These are phyloP conservation scores for Fusarium tupiense DNA, from an alignment of 2,329 filamentous ascomycete species.

Conservation along the genomic window DNA sequence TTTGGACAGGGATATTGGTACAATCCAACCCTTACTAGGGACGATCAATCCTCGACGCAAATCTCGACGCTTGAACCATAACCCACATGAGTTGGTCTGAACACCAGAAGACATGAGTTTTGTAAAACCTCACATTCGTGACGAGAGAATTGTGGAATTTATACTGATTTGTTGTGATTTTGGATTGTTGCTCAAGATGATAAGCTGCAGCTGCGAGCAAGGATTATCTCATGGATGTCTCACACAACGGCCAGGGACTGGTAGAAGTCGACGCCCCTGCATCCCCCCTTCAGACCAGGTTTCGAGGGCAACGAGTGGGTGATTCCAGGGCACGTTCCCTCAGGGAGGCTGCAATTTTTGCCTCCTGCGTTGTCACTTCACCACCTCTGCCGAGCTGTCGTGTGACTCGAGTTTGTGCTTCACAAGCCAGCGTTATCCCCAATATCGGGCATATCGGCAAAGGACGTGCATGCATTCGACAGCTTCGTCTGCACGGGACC, in stretches of 20 bases:
- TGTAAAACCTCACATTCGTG: background rate
- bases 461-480: constrained; percentile 5
- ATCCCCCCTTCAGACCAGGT: constrained; percentile 20
- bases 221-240: constrained; percentile 28
- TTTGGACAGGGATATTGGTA: constrained; percentile 8
- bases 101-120: background rate
- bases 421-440: background rate
- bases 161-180: background rate
- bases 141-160: background rate
- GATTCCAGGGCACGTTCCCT: constrained; percentile 13
- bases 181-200: background rate
- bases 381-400: constrained; percentile 2
- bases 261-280: constrained; percentile 25
- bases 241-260: constrained; percentile 19
- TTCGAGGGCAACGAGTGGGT: constrained; percentile 20
- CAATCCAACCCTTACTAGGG: constrained; percentile 7
- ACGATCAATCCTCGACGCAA: constrained; percentile 16
- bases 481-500: constrained; percentile 15
- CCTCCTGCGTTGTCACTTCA: constrained; percentile 20
- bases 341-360: constrained; percentile 26
- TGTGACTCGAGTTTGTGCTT: constrained; percentile 3
- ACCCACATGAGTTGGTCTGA: constrained; percentile 3
- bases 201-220: constrained; percentile 11
- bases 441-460: background rate
- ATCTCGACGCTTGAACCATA: constrained; percentile 13